Percentiles rank a stretch among this genome's conserved stretches.
Conservation (phyloP, 2,329 filamentous ascomycete genomes). For the Fusarium solani-melongenae region DNA sequence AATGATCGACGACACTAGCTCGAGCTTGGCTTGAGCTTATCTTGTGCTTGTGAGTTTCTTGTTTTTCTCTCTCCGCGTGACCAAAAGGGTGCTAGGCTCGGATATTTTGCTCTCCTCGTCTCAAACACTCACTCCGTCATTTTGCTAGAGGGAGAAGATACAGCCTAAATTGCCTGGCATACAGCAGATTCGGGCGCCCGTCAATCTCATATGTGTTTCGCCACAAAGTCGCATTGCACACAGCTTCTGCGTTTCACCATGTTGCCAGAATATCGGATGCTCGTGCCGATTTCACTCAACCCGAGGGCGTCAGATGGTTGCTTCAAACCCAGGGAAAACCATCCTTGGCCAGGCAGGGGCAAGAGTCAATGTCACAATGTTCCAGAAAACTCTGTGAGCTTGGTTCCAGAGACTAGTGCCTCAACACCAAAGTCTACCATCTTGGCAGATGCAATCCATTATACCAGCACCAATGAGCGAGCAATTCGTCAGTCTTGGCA, state of each 20-base stretch:
- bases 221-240: background rate
- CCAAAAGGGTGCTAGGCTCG: background rate
- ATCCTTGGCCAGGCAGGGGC: background rate
- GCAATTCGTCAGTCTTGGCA: background rate
- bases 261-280: slow-evolving; percentile 1
- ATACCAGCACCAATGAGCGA: background rate
- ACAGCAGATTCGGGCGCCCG: background rate
- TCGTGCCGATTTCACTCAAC: slow-evolving; percentile 2
- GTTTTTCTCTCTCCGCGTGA: background rate
- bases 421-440: background rate
- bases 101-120: background rate
- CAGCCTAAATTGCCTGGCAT: background rate
- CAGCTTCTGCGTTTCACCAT: background rate
- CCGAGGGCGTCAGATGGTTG: background rate
- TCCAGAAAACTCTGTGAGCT: slow-evolving; percentile 12
- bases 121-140: background rate
- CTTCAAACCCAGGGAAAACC: background rate
- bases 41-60: background rate
- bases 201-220: background rate
- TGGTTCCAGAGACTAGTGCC: background rate
- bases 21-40: slow-evolving; percentile 21
- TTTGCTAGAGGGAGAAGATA: background rate
- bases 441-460: background rate
- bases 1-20: slow-evolving; percentile 17
- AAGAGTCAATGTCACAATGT: background rate